Percentiles rank a stretch among this genome's conserved stretches.
phyloP scores from a whole-genome alignment of 2,329 filamentous ascomycete genomes.

The Stemphylium beticola region DNA sequence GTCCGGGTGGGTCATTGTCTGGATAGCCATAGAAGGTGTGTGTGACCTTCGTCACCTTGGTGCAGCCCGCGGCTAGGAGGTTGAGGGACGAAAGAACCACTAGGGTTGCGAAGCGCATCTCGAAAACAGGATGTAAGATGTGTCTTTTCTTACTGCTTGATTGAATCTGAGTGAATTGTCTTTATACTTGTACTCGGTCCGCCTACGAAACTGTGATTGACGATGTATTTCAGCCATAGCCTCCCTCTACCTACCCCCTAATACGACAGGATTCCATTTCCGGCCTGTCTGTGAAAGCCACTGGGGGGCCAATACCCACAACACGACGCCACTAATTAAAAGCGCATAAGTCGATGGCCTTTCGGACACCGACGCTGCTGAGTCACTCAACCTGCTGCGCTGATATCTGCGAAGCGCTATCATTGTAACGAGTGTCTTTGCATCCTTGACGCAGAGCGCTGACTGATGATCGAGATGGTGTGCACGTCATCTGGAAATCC shows the following conservation, averaged over 20 bases:
- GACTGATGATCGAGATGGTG: no score
- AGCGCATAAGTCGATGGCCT: neutral
- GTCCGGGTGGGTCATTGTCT: conserved; percentile 34
- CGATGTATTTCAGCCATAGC: neutral
- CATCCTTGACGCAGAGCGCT: no score
- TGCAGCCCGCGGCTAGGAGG: conserved; percentile 7
- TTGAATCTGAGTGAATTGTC: neutral
- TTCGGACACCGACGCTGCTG: neutral
- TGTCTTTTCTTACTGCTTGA: neutral
- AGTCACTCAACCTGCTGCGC: neutral
- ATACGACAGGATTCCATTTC: neutral
- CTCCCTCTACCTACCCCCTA: neutral
- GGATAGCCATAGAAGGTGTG: conserved; percentile 38
- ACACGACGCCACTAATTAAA: neutral
- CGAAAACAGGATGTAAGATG: neutral
- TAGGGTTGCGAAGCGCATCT: conserved; percentile 8
- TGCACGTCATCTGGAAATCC: no score
- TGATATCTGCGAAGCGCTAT: no score
- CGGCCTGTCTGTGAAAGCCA: neutral
- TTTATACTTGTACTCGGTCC: neutral
- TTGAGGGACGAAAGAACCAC: conserved; percentile 9
- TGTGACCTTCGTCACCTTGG: conserved; percentile 10
- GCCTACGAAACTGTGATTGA: neutral
- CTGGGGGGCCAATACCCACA: neutral
- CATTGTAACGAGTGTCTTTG: no score